Base-by-base conservation (phyloP, 2,329 filamentous ascomycete species). In the Aureobasidium sp. region DNA sequence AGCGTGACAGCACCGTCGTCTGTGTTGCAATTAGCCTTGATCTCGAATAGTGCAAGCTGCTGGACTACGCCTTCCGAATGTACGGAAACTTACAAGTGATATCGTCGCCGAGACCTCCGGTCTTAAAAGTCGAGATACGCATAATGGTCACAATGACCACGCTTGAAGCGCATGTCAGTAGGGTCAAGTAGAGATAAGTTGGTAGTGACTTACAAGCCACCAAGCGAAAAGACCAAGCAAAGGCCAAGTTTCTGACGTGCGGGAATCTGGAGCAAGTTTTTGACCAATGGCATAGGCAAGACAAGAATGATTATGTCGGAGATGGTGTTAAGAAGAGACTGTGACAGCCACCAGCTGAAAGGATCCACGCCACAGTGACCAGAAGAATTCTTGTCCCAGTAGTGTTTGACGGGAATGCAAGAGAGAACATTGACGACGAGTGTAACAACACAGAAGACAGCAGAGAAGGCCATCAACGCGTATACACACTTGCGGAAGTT, bases 391-490 rank as follows among this genome's bases (percentile, higher is more conserved):
- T 66, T 66, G 53, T 73, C 67, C 71, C 70, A 73, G 37, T 69
- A 70, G 15, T 62, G 66, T 9, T 62, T 59, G 13, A 71, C 63
- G 8, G 71, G 71, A 23, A 67, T 65, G 57, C 71, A 73, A 47
- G 71, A 69, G 45, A 71, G 69, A 25, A 72, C 64, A 1, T 70
- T 73, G 9, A 67, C 70, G 35, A 70, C 55, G 27, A 69, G 66
- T 49, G 67, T 69, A 11, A 66, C 67, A 31, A 72, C 38, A 27
- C 66, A 67, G 31, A 69, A 70, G 10, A 53, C 21, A 8, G 67
- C 54, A 11, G 71, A 64, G 63, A 71, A 66, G 19, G 47, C 60
- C 45, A 69, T 67, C 50, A 67, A 63, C 11, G 63, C 53, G 43
- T 67, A 65, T 42, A 66, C 68, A 19, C 62, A 62, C 21, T 65